Evolutionary conservation across 352 stramenopile species (phyloP).

Genomic region (Phytophthora pistaciae): DNA sequence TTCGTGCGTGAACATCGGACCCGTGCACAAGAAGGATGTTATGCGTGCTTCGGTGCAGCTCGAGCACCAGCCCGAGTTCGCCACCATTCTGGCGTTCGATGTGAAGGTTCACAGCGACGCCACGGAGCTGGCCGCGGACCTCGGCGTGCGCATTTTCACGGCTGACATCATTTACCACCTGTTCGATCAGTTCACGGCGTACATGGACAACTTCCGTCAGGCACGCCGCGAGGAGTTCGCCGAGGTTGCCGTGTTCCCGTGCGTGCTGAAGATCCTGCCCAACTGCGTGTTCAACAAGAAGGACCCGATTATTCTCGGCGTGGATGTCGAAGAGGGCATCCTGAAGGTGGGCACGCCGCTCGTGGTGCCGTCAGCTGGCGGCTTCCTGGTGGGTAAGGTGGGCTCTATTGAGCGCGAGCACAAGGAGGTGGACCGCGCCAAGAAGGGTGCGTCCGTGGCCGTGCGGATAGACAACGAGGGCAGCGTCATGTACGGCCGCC

Average conservation of each 20-base stretch:
- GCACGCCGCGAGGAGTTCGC: conserved; percentile 93
- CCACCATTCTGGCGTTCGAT: conserved; percentile 99
- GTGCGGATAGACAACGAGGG: conserved; percentile 97
- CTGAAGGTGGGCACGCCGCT: conserved; percentile 98
- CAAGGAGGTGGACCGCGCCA: conserved; percentile 95
- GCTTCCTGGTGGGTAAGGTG: conserved; percentile 95
- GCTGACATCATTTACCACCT: conserved; percentile 99
- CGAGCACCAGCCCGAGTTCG: conserved; percentile 97
- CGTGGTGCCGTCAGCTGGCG: conserved; percentile 76
- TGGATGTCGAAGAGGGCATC: conserved; percentile 98
- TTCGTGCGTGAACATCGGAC: conserved; percentile 97
- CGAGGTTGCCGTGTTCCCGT: conserved; percentile 94
- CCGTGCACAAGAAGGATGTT: conserved; percentile 99
- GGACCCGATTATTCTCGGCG: conserved; percentile 99
- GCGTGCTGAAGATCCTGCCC: conserved; percentile 97
- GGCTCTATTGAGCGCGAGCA: conserved; percentile 97
- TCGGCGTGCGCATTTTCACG: conserved; percentile 98
- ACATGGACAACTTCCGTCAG: conserved; percentile 97
- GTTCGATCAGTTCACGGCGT: conserved; percentile 99
- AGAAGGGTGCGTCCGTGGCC: conserved; percentile 95
- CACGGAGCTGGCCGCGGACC: conserved; percentile 88
- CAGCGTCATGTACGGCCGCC: conserved; percentile 97
- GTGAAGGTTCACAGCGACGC: conserved; percentile 97
- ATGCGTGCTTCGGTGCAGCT: conserved; percentile 99
- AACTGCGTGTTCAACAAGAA: conserved; percentile 99